Evolutionary conservation across 768 basidiomycete genomes (phyloP).

Genomic region (Hericium rajendrae): DNA sequence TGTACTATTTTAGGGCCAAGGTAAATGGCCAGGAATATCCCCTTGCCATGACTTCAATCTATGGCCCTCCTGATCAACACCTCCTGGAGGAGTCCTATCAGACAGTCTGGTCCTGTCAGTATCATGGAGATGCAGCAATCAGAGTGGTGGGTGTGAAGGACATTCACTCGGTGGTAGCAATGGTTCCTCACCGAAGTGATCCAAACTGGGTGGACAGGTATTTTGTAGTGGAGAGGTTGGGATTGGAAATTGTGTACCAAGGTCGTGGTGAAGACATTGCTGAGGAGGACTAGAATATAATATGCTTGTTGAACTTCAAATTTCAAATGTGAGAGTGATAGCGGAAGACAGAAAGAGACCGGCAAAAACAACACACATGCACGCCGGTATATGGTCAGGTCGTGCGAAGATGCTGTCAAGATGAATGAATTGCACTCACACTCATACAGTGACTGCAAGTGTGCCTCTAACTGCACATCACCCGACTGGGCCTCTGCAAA

Average conservation of each 20-base stretch:
- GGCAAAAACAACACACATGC: no score
- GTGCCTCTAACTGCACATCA: no score
- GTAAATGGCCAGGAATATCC: background rate
- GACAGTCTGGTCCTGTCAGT: slow-evolving; percentile 4
- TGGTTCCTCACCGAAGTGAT: slow-evolving; percentile 3
- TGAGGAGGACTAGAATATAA: background rate
- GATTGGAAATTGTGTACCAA: background rate
- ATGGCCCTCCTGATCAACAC: background rate
- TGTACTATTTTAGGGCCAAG: slow-evolving; percentile 4
- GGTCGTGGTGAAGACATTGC: background rate
- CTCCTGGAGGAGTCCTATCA: slow-evolving; percentile 5
- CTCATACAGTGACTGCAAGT: no score
- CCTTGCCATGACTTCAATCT: slow-evolving; percentile 9
- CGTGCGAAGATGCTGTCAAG: no score
- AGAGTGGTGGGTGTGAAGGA: background rate
- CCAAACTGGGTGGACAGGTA: background rate
- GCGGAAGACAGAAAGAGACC: no score
- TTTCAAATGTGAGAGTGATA: no score
- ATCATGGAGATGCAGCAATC: slow-evolving; percentile 4
- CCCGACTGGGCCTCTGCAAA: no score
- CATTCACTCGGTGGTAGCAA: slow-evolving; percentile 4
- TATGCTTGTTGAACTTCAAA: no score
- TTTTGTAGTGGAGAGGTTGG: background rate
- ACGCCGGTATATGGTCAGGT: no score
- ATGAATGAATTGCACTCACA: no score